Percentiles rank a stretch among this genome's conserved stretches.
Conservation (phyloP, 768 basidiomycete genomes). For the Pholiota conissans region DNA sequence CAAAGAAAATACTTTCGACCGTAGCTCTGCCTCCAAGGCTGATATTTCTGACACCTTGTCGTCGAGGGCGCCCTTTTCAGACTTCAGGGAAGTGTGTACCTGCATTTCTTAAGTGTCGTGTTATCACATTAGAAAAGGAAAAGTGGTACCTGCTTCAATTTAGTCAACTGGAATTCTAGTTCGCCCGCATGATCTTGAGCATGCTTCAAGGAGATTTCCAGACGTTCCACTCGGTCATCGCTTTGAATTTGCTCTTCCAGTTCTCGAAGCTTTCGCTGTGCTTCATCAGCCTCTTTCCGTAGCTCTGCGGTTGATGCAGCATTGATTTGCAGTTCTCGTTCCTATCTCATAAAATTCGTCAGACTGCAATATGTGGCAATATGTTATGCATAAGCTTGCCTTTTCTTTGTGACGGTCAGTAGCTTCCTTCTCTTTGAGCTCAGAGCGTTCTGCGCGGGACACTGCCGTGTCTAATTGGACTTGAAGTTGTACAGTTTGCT, state of each 20-base stretch:
- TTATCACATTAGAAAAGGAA: conserved; percentile 5
- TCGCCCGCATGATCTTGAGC: conserved; percentile 83
- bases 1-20: conserved; percentile 47
- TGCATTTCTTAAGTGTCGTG: conserved; percentile 24
- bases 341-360: conserved; percentile 41
- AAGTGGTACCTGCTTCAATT: conserved; percentile 64
- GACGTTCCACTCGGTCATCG: conserved; percentile 76
- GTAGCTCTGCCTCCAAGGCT: conserved; percentile 45
- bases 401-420: conserved; percentile 54
- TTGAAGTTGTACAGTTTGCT: conserved; percentile 44
- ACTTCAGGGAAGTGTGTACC: conserved; percentile 58
- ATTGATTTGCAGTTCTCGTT: conserved; percentile 73
- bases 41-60: conserved; percentile 40
- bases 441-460: conserved; percentile 39
- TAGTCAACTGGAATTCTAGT: conserved; percentile 79
- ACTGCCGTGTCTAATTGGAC: conserved; percentile 35
- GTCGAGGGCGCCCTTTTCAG: conserved; percentile 60
- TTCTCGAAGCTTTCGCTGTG: conserved; percentile 62
- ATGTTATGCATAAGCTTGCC: conserved; percentile 30
- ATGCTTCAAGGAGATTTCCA: conserved; percentile 73
- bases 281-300: conserved; percentile 52
- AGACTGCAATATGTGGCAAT: no score
- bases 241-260: conserved; percentile 81
- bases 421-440: conserved; percentile 54
- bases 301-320: conserved; percentile 53